A percentile compares a stretch with the other conserved stretches of the same genome.
phyloP scores from a whole-genome alignment of 495 filamentous ascomycete species.

The Aspergillus diversus region DNA sequence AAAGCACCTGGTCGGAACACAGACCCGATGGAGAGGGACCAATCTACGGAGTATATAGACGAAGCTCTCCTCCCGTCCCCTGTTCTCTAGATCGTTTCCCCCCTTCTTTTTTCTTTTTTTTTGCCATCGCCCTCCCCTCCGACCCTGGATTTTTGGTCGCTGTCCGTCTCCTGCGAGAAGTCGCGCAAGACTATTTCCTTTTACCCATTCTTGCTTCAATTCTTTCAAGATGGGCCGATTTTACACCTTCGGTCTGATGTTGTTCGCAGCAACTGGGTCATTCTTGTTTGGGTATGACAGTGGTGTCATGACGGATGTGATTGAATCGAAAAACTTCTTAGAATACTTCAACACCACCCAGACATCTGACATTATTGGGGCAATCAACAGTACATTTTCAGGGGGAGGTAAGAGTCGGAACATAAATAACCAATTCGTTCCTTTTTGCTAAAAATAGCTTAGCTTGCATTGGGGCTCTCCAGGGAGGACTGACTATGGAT shows the following conservation, averaged over 20 bases:
- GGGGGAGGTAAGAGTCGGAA: slow-evolving; percentile 44
- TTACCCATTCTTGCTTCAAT: background rate
- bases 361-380: slow-evolving; percentile 55
- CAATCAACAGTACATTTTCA: slow-evolving; percentile 60
- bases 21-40: slow-evolving; percentile 8
- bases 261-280: slow-evolving; percentile 50
- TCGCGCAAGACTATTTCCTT: background rate
- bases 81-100: background rate
- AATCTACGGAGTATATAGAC: slow-evolving; percentile 20
- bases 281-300: slow-evolving; percentile 61
- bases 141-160: background rate
- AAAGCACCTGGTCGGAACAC: slow-evolving; percentile 4
- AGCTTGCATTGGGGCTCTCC: slow-evolving; percentile 42
- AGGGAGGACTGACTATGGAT: slow-evolving; percentile 44
- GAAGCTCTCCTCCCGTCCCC: slow-evolving; percentile 11
- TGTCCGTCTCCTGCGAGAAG: slow-evolving; percentile 5
- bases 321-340: slow-evolving; percentile 52
- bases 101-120: background rate
- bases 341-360: slow-evolving; percentile 51
- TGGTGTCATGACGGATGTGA: slow-evolving; percentile 60
- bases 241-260: slow-evolving; percentile 47
- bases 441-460: background rate
- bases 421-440: slow-evolving; percentile 4
- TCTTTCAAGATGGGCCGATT: slow-evolving; percentile 43
- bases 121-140: background rate